phyloP scores from a whole-genome alignment of 345 rosid species.

The Mercurialis annua region DNA sequence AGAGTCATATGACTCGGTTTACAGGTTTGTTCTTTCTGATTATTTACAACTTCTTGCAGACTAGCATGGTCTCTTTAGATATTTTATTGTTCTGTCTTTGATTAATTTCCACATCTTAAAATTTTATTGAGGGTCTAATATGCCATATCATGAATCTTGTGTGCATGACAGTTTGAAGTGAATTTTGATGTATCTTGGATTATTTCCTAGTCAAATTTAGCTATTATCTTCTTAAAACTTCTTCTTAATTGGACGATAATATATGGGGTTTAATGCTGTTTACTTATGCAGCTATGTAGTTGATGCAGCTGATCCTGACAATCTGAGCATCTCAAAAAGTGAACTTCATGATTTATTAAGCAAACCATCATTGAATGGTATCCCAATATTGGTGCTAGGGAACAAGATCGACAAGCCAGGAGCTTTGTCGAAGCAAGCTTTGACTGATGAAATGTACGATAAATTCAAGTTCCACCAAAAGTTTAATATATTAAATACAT shows the following conservation, averaged over 20 bases:
- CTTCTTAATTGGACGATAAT: background rate
- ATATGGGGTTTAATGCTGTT: background rate
- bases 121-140: background rate
- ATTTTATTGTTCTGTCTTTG: background rate
- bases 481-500: background rate
- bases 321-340: slow-evolving; percentile 49
- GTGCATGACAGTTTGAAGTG: background rate
- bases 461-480: background rate
- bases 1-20: background rate
- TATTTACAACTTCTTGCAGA: background rate
- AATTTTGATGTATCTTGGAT: background rate
- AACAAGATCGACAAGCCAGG: slow-evolving; percentile 70
- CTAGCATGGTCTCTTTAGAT: background rate
- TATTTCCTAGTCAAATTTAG: background rate
- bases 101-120: background rate
- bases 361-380: slow-evolving; percentile 54
- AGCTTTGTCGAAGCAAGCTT: slow-evolving; percentile 52
- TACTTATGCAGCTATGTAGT: slow-evolving; percentile 50
- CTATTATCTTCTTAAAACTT: background rate
- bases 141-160: background rate
- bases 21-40: background rate
- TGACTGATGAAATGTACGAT: slow-evolving; percentile 53
- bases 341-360: slow-evolving; percentile 71
- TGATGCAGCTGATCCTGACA: slow-evolving; percentile 68
- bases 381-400: slow-evolving; percentile 66